Evolutionary conservation across 2,329 filamentous ascomycete species (phyloP), one percentile per base, ranked within the genome.

Genomic region (Arthrobotrys conoides): DNA sequence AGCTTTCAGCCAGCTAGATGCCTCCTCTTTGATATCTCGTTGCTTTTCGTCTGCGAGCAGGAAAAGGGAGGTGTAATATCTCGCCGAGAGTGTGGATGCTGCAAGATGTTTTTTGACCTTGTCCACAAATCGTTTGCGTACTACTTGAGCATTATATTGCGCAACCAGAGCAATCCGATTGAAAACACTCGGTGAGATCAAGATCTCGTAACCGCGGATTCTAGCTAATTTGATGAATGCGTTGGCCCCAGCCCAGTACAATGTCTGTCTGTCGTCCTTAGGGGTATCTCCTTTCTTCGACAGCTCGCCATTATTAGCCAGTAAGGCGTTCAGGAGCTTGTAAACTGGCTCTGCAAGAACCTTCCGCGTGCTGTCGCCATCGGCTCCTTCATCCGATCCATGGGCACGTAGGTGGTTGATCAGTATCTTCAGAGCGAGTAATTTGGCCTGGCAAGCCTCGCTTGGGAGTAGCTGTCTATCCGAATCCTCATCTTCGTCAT

Each of bases 81-180:
- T 90, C 12, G 88, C 86, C 0, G 90, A 88, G 1, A 97, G 87
- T 81, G 88, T 90, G 70, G 88, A 89, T 67, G 91, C 89, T 9
- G 92, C 92, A 3, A 98, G 89, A 82, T 97, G 95, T 85, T 97
- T 97, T 85, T 97, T 96, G 48, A 99, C 86, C 82, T 94, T 94
- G 82, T 91, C 90, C 67, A 96, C 88, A 82, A 99, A 98, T 0
- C 89, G 89, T 57, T 88, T 89, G 38, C 96, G 91, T 30, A 98
- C 93, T 80, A 91, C 88, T 1, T 89, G 86, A 63, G 92, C 87
- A 5, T 88, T 87, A 82, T 97, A 94, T 83, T 98, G 95, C 1
- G 92, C 90, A 12, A 97, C 89, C 78, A 93, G 88, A 0, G 94
- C 92, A 10, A 99, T 88, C 30, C 89, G 88, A 83, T 97, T 93